phyloP scores from a whole-genome alignment of 768 basidiomycete species.

The Daedaleopsis nitida region DNA sequence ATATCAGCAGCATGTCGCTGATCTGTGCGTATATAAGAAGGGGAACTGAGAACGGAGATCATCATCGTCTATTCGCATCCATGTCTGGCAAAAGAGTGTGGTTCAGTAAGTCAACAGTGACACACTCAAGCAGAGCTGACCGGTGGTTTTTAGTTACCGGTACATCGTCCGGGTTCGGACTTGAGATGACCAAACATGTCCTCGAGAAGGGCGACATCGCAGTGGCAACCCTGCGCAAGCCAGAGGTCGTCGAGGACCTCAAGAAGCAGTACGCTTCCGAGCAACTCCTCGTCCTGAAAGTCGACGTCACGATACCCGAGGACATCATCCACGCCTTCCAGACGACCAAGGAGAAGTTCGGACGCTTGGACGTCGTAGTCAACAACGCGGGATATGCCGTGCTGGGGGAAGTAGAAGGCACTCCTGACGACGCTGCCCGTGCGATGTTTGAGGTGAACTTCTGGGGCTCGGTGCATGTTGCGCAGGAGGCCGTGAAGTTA shows the following conservation, averaged over 20 bases:
- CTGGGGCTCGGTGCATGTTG: slow-evolving; percentile 25
- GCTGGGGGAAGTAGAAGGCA: slow-evolving; percentile 40
- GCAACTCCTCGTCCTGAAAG: slow-evolving; percentile 38
- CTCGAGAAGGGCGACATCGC: slow-evolving; percentile 28
- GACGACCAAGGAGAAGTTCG: slow-evolving; percentile 38
- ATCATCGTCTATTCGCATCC: too few species aligned
- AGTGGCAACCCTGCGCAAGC: slow-evolving; percentile 31
- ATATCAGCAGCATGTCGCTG: too few species aligned
- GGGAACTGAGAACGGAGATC: too few species aligned
- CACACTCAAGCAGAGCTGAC: too few species aligned
- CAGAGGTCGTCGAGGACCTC: slow-evolving; percentile 24
- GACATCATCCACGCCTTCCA: slow-evolving; percentile 40
- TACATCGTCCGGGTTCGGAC: slow-evolving; percentile 28
- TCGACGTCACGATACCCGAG: slow-evolving; percentile 39
- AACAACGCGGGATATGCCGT: slow-evolving; percentile 43
- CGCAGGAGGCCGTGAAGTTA: slow-evolving; percentile 26
- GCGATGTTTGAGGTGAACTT: slow-evolving; percentile 40
- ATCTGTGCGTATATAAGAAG: too few species aligned
- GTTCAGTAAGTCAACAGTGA: too few species aligned
- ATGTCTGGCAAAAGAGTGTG: too few species aligned
- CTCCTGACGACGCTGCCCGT: slow-evolving; percentile 33
- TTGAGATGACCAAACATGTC: slow-evolving; percentile 19
- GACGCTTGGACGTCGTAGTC: slow-evolving; percentile 46
- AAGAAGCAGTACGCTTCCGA: slow-evolving; percentile 28
- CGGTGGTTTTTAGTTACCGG: slow-evolving; percentile 24